phyloP scores from a whole-genome alignment of 2,329 filamentous ascomycete genomes.

The Xylariales sp. region DNA sequence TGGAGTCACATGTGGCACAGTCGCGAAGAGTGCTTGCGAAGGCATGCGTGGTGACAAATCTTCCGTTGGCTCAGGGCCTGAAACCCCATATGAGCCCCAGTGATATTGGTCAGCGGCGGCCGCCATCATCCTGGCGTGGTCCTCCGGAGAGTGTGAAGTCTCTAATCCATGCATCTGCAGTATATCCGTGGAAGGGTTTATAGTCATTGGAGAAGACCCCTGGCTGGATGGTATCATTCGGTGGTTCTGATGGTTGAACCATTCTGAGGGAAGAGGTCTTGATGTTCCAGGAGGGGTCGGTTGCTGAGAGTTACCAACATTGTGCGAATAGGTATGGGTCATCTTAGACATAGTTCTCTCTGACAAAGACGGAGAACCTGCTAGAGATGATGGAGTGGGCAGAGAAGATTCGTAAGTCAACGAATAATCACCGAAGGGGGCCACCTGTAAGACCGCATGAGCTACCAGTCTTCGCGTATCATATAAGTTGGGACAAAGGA shows the following conservation, averaged over 20 bases:
- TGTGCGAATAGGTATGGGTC: constrained; percentile 33
- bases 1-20: constrained; percentile 16
- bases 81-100: constrained; percentile 33
- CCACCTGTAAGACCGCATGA: constrained; percentile 24
- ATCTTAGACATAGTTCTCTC: constrained; percentile 35
- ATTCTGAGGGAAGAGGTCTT: constrained; percentile 35
- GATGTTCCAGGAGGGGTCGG: constrained; percentile 44
- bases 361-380: constrained; percentile 42
- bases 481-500: too few species aligned
- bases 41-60: constrained; percentile 26
- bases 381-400: constrained; percentile 47
- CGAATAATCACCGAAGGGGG: constrained; percentile 33
- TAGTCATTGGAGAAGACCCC: constrained; percentile 40
- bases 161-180: constrained; percentile 35
- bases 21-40: constrained; percentile 18
- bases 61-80: constrained; percentile 22
- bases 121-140: constrained; percentile 29
- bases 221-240: constrained; percentile 38
- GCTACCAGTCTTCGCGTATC: constrained; percentile 4
- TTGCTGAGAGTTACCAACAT: constrained; percentile 36
- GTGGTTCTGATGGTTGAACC: constrained; percentile 31
- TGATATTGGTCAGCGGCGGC: constrained; percentile 28
- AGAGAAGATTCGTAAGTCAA: constrained; percentile 38
- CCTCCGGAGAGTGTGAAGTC: constrained; percentile 24
- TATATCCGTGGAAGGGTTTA: constrained; percentile 32